These are phyloP conservation scores for Pachysandra terminalis DNA, from an alignment of 164 flowering plant genomes.

Conservation along the genomic window DNA sequence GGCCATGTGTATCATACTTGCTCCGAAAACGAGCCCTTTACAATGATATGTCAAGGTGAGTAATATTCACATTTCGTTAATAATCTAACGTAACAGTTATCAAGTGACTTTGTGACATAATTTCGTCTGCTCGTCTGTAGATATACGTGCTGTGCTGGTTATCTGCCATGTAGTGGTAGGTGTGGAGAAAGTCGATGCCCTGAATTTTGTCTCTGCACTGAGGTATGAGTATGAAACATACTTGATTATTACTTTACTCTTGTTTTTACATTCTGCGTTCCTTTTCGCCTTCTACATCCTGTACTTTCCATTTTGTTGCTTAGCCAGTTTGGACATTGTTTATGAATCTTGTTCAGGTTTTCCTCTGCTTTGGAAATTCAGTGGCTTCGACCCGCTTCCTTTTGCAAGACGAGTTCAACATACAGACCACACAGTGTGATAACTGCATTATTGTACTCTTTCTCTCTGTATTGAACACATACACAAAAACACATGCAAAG, in stretches of 20 bases:
- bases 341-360: slow-evolving; percentile 36
- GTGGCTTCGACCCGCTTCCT: slow-evolving; percentile 75
- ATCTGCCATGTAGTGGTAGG: slow-evolving; percentile 77
- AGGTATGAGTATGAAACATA: slow-evolving; percentile 34
- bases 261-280: neutral
- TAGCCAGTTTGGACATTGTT: neutral
- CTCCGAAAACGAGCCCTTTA: slow-evolving; percentile 93
- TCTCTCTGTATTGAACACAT: slow-evolving; percentile 24
- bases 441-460: slow-evolving; percentile 73
- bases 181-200: slow-evolving; percentile 74
- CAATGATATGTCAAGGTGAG: slow-evolving; percentile 92
- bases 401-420: slow-evolving; percentile 81
- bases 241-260: neutral
- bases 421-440: slow-evolving; percentile 72
- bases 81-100: neutral
- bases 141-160: slow-evolving; percentile 72
- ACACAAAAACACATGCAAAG: too few relatives aligned
- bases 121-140: slow-evolving; percentile 19
- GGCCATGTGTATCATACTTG: slow-evolving; percentile 88
- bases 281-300: slow-evolving; percentile 13
- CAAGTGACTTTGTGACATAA: neutral
- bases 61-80: neutral
- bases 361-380: slow-evolving; percentile 59
- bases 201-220: slow-evolving; percentile 64
- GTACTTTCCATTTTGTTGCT: neutral